Evolutionary conservation across 768 basidiomycete species (phyloP).

Genomic region (Scleroderma bovista): DNA sequence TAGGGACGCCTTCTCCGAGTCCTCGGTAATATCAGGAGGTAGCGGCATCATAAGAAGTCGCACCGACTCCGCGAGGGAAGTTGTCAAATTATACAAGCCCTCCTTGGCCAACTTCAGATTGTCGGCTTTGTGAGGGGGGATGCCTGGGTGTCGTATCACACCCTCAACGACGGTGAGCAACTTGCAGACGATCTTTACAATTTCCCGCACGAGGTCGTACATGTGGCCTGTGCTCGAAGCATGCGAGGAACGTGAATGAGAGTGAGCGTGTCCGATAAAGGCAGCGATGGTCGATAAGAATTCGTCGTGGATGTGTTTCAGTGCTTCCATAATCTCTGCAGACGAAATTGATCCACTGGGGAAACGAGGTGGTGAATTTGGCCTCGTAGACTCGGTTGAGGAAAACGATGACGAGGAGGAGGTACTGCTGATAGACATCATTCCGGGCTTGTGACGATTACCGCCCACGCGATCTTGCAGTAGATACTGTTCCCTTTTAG

Average conservation of each 20-base stretch:
- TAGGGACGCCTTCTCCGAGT: constrained; percentile 72
- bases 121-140: constrained; percentile 57
- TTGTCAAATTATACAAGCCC: constrained; percentile 78
- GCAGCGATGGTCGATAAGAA: constrained; percentile 94
- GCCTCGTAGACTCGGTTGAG: constrained; percentile 49
- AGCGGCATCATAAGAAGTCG: constrained; percentile 61
- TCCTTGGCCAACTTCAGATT: constrained; percentile 70
- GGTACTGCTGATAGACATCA: constrained; percentile 60
- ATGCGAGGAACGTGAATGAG: constrained; percentile 84
- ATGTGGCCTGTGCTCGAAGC: constrained; percentile 91
- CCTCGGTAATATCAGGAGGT: constrained; percentile 53
- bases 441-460: constrained; percentile 39
- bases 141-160: constrained; percentile 70
- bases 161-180: constrained; percentile 88
- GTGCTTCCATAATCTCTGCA: constrained; percentile 64
- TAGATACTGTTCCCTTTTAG: constrained; percentile 37
- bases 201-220: constrained; percentile 92
- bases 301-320: constrained; percentile 82
- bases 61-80: constrained; percentile 82
- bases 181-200: constrained; percentile 90
- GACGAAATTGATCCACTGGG: constrained; percentile 69
- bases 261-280: constrained; percentile 95
- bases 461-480: constrained; percentile 31
- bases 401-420: constrained; percentile 69
- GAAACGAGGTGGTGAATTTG: constrained; percentile 46